Evolutionary conservation across 2,329 filamentous ascomycete genomes (phyloP).

Genomic region (Penicillium sp.): DNA sequence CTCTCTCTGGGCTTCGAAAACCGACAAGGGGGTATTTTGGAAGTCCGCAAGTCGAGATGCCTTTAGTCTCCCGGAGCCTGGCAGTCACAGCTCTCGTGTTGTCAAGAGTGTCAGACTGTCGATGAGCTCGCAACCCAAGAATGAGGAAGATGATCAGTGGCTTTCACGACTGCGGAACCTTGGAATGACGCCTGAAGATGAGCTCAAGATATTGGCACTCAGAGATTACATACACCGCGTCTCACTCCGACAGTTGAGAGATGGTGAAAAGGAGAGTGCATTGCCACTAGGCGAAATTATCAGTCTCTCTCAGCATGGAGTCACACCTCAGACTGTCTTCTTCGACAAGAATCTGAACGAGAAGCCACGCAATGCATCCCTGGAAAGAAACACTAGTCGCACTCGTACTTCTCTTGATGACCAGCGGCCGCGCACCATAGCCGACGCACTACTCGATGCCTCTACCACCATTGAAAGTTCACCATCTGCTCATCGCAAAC

Average conservation of each 20-base stretch:
- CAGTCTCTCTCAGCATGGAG: constrained; percentile 70
- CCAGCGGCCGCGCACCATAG: constrained; percentile 70
- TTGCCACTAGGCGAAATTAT: constrained; percentile 69
- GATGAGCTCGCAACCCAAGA: constrained; percentile 67
- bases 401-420: constrained; percentile 29
- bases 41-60: constrained; percentile 70
- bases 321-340: constrained; percentile 85
- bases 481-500: constrained; percentile 51
- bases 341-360: constrained; percentile 75
- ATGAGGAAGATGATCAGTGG: constrained; percentile 95
- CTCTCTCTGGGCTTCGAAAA: constrained; percentile 79
- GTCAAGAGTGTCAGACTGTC: constrained; percentile 43
- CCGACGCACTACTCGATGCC: constrained; percentile 87
- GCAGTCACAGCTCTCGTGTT: constrained; percentile 58
- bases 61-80: constrained; percentile 65
- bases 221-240: constrained; percentile 91
- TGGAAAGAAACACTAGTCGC: constrained; percentile 31
- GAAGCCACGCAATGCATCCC: constrained; percentile 36
- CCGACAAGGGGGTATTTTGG: constrained; percentile 86
- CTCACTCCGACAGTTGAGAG: constrained; percentile 68
- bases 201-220: constrained; percentile 82
- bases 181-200: constrained; percentile 79
- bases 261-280: constrained; percentile 35
- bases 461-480: constrained; percentile 79
- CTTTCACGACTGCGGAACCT: constrained; percentile 80